Percentiles rank a stretch among this genome's conserved stretches.
Evolutionary conservation across 805 yeast genomes (phyloP).

Genomic region (Metschnikowia koreensis): DNA sequence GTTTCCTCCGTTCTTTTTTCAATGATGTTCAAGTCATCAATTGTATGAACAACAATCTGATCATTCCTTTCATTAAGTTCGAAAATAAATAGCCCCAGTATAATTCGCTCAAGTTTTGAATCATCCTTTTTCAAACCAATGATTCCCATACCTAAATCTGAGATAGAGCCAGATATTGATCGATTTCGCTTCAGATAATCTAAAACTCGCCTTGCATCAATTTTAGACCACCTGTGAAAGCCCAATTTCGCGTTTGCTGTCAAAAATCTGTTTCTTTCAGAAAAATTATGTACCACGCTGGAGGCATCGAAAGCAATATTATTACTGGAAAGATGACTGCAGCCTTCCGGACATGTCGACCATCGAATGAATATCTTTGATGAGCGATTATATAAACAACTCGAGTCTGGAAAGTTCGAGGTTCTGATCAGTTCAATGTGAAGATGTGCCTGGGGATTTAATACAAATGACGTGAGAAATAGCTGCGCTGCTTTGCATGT

Average conservation of each 20-base stretch:
- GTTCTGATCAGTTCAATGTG: slow-evolving; percentile 49
- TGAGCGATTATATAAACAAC: slow-evolving; percentile 37
- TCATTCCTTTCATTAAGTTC: slow-evolving; percentile 59
- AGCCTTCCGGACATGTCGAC: slow-evolving; percentile 55
- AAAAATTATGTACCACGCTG: neutral
- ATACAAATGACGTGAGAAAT: slow-evolving; percentile 52
- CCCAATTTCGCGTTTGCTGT: slow-evolving; percentile 42
- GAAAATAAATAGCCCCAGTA: slow-evolving; percentile 61
- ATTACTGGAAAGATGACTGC: slow-evolving; percentile 39
- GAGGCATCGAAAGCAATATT: neutral
- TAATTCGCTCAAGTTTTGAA: slow-evolving; percentile 36
- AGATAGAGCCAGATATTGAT: slow-evolving; percentile 24
- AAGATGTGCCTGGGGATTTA: slow-evolving; percentile 50
- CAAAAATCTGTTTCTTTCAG: slow-evolving; percentile 16
- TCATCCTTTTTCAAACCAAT: slow-evolving; percentile 30
- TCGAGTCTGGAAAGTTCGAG: slow-evolving; percentile 25
- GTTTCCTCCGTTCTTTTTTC: slow-evolving; percentile 33
- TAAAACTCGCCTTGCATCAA: slow-evolving; percentile 26
- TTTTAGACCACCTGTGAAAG: slow-evolving; percentile 39
- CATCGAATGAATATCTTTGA: slow-evolving; percentile 55
- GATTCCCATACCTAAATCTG: slow-evolving; percentile 32
- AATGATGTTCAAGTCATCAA: slow-evolving; percentile 62
- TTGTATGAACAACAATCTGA: slow-evolving; percentile 57
- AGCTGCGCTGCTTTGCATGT: slow-evolving; percentile 57
- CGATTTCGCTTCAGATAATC: slow-evolving; percentile 14